Evolutionary conservation across 495 filamentous ascomycete genomes (phyloP), one percentile per base, ranked within the genome.

Genomic region (Neurospora terricola): DNA sequence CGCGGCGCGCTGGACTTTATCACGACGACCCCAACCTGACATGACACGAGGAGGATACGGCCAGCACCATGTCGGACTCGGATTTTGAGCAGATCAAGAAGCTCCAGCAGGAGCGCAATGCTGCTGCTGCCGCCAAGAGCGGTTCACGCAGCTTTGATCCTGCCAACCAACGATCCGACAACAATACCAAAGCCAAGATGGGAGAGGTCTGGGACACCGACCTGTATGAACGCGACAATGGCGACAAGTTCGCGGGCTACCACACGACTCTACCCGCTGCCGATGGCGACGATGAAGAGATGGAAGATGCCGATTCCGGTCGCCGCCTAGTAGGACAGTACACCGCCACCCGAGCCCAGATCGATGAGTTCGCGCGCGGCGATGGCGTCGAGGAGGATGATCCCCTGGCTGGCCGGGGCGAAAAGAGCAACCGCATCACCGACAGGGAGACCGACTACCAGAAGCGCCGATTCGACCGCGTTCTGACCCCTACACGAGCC

Each of bases 401-500:
- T 78, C 92, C 94, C 14, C 85, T 99, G 74, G 85, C 93, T 42
- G 91, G 91, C 38, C 82, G 83, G 68, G 91, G 93, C 79, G 96
- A 98, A 83, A 92, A 96, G 83, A 90, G 92, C 80, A 93, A 91
- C 30, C 90, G 94, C 77, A 97, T 99, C 80, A 88, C 91, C 23
- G 93, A 94, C 76, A 90, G 96, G 74, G 94, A 98, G 85, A 96
- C 94, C 72, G 95, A 98, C 79, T 99, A 99, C 79, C 96, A 99
- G 83, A 97, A 97, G 84, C 93, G 94, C 72, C 89, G 93, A 70
- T 94, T 95, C 78, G 88, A 96, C 77, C 93, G 96, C 68, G 91
- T 90, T 70, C 85, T 98, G 73, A 94, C 93, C 18, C 95, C 95
- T 10, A 95, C 93, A 10, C 89, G 94, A 80, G 94, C 92, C 72